Base-by-base conservation (phyloP, 176 grass and related monocot species). In the Metroxylon sagu region DNA sequence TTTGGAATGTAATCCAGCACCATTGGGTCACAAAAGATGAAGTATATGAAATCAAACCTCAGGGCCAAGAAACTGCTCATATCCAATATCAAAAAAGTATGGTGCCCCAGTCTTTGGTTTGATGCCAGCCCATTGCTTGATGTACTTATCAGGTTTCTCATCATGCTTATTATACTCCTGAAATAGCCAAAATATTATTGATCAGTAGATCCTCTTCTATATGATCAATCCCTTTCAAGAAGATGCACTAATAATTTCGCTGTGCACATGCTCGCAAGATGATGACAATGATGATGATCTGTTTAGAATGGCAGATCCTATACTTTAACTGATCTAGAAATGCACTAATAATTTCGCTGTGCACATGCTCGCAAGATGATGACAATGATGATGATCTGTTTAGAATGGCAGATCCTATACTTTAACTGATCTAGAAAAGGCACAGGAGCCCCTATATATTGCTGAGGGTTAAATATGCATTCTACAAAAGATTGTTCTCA, bases 1-100 rank as follows among this genome's bases (percentile, higher is more conserved):
- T 43, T 43, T 12, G 12, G 35, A 43, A 43, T 43, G 35, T 12
- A 43, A 43, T 43, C 35, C 5, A 43, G 18, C 52, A 29, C 78
- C n/a, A 30, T 18, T 16, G 54, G 26, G 19, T 54, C 60, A 63
- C 60, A 52, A 5, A 50, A 57, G 18, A 66, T 52, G 52, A 54
- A 14, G 56, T 61, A 54, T 62, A 84, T 73, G 8, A 25, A 53
- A 78, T 73, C 27, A 74, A 77, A 98, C 93, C 93, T 98, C 87
- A 73, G 93, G 93, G 19, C 93, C 93, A 85, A 98, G 93, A 76
- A 98, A 98, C 15, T 87, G 81, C 59, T 98, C 93, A 76, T 98
- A 98, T 73, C 93, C 93, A 48, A 98, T 69, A 76, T 98, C 93
- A 78, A 88, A 70, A 58, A 79, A 88, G 77, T 92, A 98, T 14